Evolutionary conservation across 306 rosid genomes (phyloP).

Genomic region (Casuarina cunninghamiana): DNA sequence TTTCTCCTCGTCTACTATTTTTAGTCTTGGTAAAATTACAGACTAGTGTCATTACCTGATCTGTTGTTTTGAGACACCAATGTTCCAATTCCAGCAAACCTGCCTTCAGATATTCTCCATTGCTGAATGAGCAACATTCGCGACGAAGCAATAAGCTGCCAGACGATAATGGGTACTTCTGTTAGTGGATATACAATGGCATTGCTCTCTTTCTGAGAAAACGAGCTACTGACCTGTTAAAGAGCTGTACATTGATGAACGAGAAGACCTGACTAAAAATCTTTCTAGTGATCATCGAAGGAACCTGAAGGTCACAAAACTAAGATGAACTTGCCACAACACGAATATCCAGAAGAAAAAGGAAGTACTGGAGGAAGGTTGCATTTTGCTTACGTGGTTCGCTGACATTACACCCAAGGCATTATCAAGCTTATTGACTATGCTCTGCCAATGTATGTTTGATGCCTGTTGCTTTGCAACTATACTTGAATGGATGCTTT

Average conservation of each 20-base stretch:
- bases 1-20: not conserved
- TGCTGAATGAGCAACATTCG: slow-evolving; percentile 90
- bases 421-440: slow-evolving; percentile 66
- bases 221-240: slow-evolving; percentile 61
- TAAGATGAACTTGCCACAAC: slow-evolving; percentile 11
- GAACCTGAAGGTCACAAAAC: slow-evolving; percentile 54
- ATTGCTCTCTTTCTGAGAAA: slow-evolving; percentile 1
- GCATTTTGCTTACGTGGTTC: slow-evolving; percentile 56
- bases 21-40: slow-evolving; percentile 11
- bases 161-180: slow-evolving; percentile 18
- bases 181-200: not conserved
- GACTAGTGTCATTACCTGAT: slow-evolving; percentile 48
- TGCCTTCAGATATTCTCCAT: slow-evolving; percentile 81
- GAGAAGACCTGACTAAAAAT: slow-evolving; percentile 82
- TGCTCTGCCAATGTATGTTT: slow-evolving; percentile 82
- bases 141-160: slow-evolving; percentile 83
- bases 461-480: slow-evolving; percentile 83
- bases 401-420: slow-evolving; percentile 53
- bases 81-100: slow-evolving; percentile 82
- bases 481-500: slow-evolving; percentile 69
- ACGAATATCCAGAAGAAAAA: slow-evolving; percentile 14
- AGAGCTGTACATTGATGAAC: slow-evolving; percentile 84
- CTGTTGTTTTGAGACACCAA: slow-evolving; percentile 76
- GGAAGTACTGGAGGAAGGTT: not conserved
- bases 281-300: slow-evolving; percentile 69